A percentile compares a stretch with the other conserved stretches of the same genome.
phyloP scores from a whole-genome alignment of 139 green algal species.

The Asterochloris erici region DNA sequence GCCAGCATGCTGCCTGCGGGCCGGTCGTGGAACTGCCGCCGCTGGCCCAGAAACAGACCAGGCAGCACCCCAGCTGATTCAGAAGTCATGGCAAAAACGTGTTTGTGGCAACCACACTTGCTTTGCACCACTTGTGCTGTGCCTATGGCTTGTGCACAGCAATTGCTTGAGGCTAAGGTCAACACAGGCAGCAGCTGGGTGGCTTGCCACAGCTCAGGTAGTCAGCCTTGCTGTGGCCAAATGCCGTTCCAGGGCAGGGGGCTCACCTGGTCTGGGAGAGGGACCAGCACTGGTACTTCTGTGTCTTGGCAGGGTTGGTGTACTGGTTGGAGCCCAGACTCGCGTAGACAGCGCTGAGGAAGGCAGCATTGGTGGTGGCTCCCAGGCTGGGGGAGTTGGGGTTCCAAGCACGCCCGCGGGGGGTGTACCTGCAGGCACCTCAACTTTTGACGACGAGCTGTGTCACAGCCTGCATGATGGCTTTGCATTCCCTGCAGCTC shows the following conservation, averaged over 20 bases:
- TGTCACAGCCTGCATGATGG: no score
- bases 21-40: no score
- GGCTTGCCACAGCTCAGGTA: neutral
- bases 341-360: conserved; percentile 46
- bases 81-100: no score
- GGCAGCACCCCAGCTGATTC: no score
- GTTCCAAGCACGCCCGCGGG: conserved; percentile 44
- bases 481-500: no score
- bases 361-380: conserved; percentile 52
- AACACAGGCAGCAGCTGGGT: neutral
- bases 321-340: neutral
- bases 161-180: neutral
- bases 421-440: conserved; percentile 36
- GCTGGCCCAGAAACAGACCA: no score
- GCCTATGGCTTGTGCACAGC: neutral
- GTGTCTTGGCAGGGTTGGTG: neutral
- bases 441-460: no score
- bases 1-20: no score
- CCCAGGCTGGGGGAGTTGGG: conserved; percentile 30
- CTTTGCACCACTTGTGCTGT: no score
- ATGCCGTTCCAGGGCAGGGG: no score
- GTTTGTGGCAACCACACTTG: no score
- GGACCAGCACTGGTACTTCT: conserved; percentile 50
- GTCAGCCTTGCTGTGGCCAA: no score
- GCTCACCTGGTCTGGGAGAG: conserved; percentile 38